Conservation (phyloP, 495 filamentous ascomycete genomes). For the Durotheca rogersii region DNA sequence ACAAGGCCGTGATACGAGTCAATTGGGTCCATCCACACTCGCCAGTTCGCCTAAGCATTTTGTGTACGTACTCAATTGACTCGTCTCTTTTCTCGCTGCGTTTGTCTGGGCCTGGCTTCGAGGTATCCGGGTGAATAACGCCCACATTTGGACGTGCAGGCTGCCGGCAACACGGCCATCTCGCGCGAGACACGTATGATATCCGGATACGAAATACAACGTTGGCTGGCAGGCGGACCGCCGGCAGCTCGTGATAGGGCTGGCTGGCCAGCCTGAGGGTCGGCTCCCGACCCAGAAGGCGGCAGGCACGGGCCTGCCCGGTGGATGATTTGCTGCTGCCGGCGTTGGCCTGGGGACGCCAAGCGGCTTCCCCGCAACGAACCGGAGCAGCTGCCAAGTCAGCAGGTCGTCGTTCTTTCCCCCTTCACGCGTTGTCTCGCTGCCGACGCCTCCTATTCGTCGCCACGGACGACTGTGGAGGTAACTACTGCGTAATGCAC, state of each 20-base stretch:
- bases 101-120: too few species aligned
- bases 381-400: conserved; percentile 15
- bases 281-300: conserved; percentile 1
- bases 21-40: too few species aligned
- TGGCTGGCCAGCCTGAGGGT: conserved; percentile 7
- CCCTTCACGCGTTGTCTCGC: not conserved
- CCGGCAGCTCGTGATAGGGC: conserved; percentile 19
- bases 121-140: too few species aligned
- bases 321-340: conserved; percentile 1
- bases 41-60: too few species aligned
- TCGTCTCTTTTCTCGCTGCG: too few species aligned
- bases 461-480: too few species aligned
- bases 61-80: too few species aligned
- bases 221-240: not conserved
- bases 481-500: too few species aligned
- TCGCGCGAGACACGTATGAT: not conserved
- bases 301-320: conserved; percentile 13
- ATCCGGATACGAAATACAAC: not conserved
- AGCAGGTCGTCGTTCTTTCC: conserved; percentile 4
- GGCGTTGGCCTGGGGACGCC: conserved; percentile 2
- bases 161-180: too few species aligned
- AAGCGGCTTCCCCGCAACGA: conserved; percentile 23
- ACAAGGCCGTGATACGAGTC: too few species aligned
- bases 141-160: too few species aligned
- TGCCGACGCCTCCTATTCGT: too few species aligned